A percentile compares a stretch with the other conserved stretches of the same genome.
Conservation (phyloP, 148 eudicot genomes). For the Rhododendron vialii region DNA sequence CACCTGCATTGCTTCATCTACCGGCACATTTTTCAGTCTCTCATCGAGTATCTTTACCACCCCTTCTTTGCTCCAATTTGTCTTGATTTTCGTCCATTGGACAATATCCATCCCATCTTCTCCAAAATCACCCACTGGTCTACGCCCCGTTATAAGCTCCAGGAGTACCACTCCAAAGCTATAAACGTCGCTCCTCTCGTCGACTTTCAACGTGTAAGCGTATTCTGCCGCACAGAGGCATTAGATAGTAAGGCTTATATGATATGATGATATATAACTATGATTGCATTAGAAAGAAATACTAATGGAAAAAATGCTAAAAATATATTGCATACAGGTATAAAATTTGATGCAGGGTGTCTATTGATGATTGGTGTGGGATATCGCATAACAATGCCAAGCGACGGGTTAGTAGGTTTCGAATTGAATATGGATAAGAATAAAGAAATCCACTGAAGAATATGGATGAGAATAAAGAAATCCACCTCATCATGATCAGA, state of each 20-base stretch:
- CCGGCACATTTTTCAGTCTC: slow-evolving; percentile 36
- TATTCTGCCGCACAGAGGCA: slow-evolving; percentile 28
- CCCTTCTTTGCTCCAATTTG: slow-evolving; percentile 43
- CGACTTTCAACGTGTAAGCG: slow-evolving; percentile 59
- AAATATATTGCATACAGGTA: neutral
- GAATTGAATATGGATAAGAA: neutral
- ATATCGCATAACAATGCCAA: neutral
- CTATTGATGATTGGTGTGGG: neutral
- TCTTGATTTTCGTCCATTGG: slow-evolving; percentile 50
- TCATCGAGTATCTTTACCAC: slow-evolving; percentile 45
- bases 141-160: slow-evolving; percentile 49
- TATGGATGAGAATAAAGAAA: too few relatives aligned
- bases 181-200: slow-evolving; percentile 61
- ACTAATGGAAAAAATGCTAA: neutral
- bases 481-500: neutral
- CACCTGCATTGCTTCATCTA: slow-evolving; percentile 42
- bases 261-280: neutral
- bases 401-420: neutral
- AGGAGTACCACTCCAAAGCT: slow-evolving; percentile 55
- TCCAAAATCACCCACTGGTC: slow-evolving; percentile 53
- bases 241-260: neutral
- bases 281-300: neutral
- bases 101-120: slow-evolving; percentile 63
- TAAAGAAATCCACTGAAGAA: neutral
- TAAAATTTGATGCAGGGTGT: neutral